phyloP scores from a whole-genome alignment of 495 filamentous ascomycete genomes.

The Massariosphaeria phaeospora region DNA sequence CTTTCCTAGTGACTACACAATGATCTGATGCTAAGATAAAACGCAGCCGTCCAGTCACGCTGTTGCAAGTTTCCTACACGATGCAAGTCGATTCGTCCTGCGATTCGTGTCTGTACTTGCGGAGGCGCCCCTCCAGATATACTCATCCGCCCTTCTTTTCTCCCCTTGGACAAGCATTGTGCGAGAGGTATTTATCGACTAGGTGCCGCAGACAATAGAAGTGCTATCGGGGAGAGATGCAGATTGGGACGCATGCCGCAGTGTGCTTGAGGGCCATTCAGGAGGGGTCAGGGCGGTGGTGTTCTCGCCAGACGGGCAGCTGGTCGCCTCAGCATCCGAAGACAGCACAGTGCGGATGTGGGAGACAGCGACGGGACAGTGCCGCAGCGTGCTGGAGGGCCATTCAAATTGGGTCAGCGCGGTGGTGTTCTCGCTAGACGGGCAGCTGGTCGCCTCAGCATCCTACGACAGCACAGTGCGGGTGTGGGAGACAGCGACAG shows the following conservation, averaged over 20 bases:
- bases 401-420: too few species aligned
- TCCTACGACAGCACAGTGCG: too few species aligned
- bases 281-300: conserved; percentile 1
- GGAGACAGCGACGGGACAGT: conserved; percentile 11
- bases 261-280: conserved; percentile 25
- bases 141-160: conserved; percentile 40
- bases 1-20: neutral
- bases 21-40: conserved; percentile 3
- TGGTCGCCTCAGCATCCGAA: neutral
- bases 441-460: too few species aligned
- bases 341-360: too few species aligned
- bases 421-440: too few species aligned
- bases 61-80: conserved; percentile 34
- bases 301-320: conserved; percentile 7
- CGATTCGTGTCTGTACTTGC: conserved; percentile 29
- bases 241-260: conserved; percentile 22
- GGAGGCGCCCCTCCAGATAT: conserved; percentile 36
- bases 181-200: conserved; percentile 4
- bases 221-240: conserved; percentile 9
- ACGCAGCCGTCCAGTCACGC: neutral
- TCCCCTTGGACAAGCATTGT: conserved; percentile 33
- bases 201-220: conserved; percentile 1
- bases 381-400: too few species aligned
- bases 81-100: conserved; percentile 41
- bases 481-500: too few species aligned